Conservation (phyloP, 306 rosid genomes). For the Quercus ilex region DNA sequence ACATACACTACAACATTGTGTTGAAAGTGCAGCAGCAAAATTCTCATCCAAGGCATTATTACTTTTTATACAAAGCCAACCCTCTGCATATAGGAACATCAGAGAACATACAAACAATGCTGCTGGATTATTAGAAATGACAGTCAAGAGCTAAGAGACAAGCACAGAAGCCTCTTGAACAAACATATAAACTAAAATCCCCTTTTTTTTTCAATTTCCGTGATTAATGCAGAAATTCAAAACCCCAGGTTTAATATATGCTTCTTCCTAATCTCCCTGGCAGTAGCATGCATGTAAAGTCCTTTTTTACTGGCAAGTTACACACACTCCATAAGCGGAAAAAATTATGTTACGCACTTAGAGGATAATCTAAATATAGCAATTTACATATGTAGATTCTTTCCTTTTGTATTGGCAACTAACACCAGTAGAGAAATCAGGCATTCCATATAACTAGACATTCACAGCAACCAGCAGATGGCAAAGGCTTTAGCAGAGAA, state of each 20-base stretch:
- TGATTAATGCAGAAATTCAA: neutral
- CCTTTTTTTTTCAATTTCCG: neutral
- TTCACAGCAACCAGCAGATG: neutral
- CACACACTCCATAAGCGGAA: no score
- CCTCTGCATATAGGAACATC: neutral
- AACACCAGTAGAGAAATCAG: neutral
- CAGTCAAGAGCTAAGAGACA: neutral
- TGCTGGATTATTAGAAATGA: neutral
- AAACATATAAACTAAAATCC: neutral
- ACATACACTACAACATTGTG: neutral
- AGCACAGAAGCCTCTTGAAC: neutral
- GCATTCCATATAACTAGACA: neutral
- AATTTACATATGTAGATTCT: neutral
- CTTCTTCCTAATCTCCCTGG: neutral
- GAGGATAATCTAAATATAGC: no score
- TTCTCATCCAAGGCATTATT: slow-evolving; percentile 6
- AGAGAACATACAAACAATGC: neutral
- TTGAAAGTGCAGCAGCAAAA: neutral
- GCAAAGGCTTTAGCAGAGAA: neutral
- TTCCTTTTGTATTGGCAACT: neutral
- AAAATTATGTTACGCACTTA: no score
- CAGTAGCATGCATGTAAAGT: neutral
- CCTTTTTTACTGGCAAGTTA: no score
- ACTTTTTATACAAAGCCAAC: neutral
- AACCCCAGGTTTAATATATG: neutral